Evolutionary conservation across 179 eudicot genomes (phyloP).

Genomic region (Silene vulgaris): DNA sequence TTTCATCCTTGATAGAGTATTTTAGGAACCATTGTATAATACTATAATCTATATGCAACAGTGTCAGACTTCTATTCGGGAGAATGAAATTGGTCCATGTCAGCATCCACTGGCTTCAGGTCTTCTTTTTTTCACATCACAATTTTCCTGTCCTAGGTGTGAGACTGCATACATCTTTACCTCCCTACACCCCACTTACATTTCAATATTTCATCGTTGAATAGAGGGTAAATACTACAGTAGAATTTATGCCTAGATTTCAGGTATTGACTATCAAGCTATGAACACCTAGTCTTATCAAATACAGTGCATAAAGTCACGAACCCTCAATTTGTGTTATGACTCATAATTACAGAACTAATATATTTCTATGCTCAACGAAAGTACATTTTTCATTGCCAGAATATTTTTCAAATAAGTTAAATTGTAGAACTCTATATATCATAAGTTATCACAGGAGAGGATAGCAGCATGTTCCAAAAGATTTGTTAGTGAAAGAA

Average conservation of each 20-base stretch:
- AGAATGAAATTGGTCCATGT: not conserved
- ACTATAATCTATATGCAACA: not conserved
- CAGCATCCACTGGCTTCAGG: not conserved
- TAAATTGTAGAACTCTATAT: not conserved
- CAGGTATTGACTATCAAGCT: too few species aligned
- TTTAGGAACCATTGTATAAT: not conserved
- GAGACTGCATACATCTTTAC: conserved; percentile 5
- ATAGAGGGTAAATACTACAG: too few species aligned
- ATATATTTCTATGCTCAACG: not conserved
- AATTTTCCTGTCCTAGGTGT: not conserved
- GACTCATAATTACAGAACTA: too few species aligned
- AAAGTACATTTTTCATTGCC: not conserved
- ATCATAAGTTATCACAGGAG: not conserved
- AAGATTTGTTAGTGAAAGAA: not conserved
- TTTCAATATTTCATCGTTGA: too few species aligned
- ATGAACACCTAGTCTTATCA: too few species aligned
- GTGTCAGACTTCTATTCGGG: not conserved
- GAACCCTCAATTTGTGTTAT: too few species aligned
- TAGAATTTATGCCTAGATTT: too few species aligned
- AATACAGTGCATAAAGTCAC: too few species aligned
- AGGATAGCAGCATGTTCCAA: not conserved
- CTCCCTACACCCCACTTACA: not conserved
- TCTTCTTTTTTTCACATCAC: conserved; percentile 1
- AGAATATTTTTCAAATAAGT: not conserved
- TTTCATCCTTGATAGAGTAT: not conserved